Percentiles rank a stretch among this genome's conserved stretches.
Conservation (phyloP, 2,329 filamentous ascomycete genomes). For the Aspergillus pseudoterreus region DNA sequence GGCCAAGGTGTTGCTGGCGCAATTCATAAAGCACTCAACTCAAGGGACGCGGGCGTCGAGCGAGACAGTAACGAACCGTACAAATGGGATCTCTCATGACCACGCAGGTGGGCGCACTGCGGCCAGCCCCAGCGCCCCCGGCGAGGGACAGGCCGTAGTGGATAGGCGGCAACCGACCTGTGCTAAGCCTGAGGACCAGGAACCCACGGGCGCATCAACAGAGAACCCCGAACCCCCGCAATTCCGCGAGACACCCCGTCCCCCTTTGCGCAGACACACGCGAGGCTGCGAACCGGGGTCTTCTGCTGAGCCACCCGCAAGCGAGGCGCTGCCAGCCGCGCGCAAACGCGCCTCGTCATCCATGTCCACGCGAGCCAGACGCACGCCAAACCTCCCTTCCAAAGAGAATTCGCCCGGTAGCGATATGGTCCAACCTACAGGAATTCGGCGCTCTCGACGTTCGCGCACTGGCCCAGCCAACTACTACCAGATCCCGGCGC, state of each 20-base stretch:
- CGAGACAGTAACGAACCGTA: not conserved
- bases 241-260: too few species aligned
- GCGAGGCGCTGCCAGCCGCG: too few species aligned
- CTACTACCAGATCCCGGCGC: slow-evolving; percentile 24
- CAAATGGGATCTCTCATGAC: not conserved
- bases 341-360: not conserved
- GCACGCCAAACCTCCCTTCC: not conserved
- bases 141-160: not conserved
- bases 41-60: slow-evolving; percentile 2
- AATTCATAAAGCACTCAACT: slow-evolving; percentile 19
- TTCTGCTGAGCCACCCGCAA: too few species aligned
- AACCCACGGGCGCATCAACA: not conserved
- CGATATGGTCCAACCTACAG: not conserved
- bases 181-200: not conserved
- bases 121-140: not conserved
- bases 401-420: slow-evolving; percentile 1
- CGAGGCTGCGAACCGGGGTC: too few species aligned
- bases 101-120: not conserved
- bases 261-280: too few species aligned
- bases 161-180: not conserved
- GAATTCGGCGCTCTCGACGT: slow-evolving; percentile 26
- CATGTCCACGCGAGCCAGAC: not conserved
- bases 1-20: slow-evolving; percentile 21
- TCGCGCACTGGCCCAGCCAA: slow-evolving; percentile 25
- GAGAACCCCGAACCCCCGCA: not conserved